Evolutionary conservation across 768 basidiomycete species (phyloP).

Genomic region (Sarcodon sp.): DNA sequence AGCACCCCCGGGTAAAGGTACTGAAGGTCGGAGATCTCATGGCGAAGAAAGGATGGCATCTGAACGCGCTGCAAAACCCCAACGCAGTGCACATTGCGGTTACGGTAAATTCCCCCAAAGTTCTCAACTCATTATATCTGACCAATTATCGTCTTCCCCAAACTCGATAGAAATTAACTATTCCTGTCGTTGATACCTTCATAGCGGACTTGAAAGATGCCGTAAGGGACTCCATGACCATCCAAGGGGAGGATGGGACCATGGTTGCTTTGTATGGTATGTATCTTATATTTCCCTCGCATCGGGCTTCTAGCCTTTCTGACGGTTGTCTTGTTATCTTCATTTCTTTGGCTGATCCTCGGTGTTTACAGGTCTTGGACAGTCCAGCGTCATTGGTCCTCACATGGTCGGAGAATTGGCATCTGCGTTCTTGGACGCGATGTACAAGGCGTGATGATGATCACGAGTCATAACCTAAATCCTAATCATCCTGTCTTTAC

Average conservation of each 20-base stretch:
- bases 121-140: slow-evolving; percentile 1
- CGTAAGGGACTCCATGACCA: slow-evolving; percentile 55
- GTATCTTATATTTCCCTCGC: slow-evolving; percentile 10
- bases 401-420: slow-evolving; percentile 69
- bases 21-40: slow-evolving; percentile 87
- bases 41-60: slow-evolving; percentile 79
- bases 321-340: neutral
- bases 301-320: neutral
- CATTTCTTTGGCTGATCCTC: slow-evolving; percentile 1
- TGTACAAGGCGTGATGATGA: slow-evolving; percentile 62
- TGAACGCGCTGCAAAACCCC: slow-evolving; percentile 74
- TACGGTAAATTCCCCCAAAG: slow-evolving; percentile 49
- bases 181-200: slow-evolving; percentile 62
- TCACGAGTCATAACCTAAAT: no score
- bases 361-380: slow-evolving; percentile 51
- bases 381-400: slow-evolving; percentile 73
- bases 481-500: no score
- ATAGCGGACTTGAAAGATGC: slow-evolving; percentile 74
- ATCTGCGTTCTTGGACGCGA: slow-evolving; percentile 66
- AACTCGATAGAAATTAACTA: slow-evolving; percentile 55
- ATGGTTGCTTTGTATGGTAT: slow-evolving; percentile 90
- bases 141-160: neutral
- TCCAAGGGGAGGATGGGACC: slow-evolving; percentile 56
- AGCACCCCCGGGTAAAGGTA: slow-evolving; percentile 46
- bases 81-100: slow-evolving; percentile 87